Evolutionary conservation across 495 filamentous ascomycete species (phyloP), one percentile per base, ranked within the genome.

Genomic region (Cladorrhinum samala): DNA sequence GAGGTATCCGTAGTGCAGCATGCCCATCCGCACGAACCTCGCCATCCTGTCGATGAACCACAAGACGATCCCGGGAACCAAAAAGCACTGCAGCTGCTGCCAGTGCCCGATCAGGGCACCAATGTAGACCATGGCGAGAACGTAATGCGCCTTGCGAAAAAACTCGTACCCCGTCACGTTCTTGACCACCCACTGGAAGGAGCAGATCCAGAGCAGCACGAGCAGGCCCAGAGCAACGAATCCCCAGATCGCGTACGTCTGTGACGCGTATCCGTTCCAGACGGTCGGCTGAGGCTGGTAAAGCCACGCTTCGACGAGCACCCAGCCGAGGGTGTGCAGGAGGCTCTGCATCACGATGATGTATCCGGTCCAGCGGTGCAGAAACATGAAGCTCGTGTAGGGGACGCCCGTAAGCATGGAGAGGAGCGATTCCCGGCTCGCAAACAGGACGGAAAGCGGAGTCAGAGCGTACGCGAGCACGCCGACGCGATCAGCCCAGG

Each of bases 101-200:
- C 83, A 88, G 54, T 88, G 83, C 7, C 76, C 83, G 76, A 82
- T 86, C 61, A 83, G 81, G 25, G 82, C 83, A 0, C 83, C 83
- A 24, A 86, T 72, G 59, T 84, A 87, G 16, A 86, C 64, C 68
- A 82, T 76, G 0, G 84, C 84, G 11, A 86, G 57, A 9, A 84
- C 65, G 56, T 85, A 83, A 60, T 86, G 83, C 2, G 73, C 60
- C 54, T 86, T 84, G 9, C 81, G 70, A 66, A 86, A 88, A 57
- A 81, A 74, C 56, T 86, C 83, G 62, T 87, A 85, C 3, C 84
- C 84, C 0, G 81, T 85, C n/a, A 77, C 61, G 19, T 47, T 37
- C 30, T 70, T 65, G 47, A 85, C 80, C 0, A 71, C 81, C 61
- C 70, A 73, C 40, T 69, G 69, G 0, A 79, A 76, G 54, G 78